Conservation (phyloP, 1,139 yeast species). For the Taphrina betulina region DNA sequence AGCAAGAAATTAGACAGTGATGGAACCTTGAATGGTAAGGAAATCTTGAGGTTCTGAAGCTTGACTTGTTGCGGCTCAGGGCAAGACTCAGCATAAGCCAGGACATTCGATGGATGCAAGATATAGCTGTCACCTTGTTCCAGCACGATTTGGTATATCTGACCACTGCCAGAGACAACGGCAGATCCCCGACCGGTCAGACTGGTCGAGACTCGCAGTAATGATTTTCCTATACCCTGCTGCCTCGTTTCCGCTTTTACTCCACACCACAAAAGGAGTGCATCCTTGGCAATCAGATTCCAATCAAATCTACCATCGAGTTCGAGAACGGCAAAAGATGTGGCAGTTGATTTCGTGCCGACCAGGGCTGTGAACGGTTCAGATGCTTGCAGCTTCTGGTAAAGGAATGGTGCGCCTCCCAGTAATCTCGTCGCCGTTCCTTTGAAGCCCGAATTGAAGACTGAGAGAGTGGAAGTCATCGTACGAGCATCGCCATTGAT, state of each 20-base stretch:
- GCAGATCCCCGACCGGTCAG: slow-evolving; percentile 47
- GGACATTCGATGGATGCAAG: slow-evolving; percentile 42
- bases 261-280: slow-evolving; percentile 44
- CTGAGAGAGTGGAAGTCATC: slow-evolving; percentile 30
- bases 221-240: slow-evolving; percentile 40
- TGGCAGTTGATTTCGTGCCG: slow-evolving; percentile 37
- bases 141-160: slow-evolving; percentile 43
- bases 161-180: slow-evolving; percentile 46
- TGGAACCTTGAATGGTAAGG: slow-evolving; percentile 22
- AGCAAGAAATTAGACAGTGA: slow-evolving; percentile 7
- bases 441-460: slow-evolving; percentile 15
- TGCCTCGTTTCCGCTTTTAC: slow-evolving; percentile 39
- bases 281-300: slow-evolving; percentile 43
- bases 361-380: slow-evolving; percentile 39
- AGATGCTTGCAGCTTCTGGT: slow-evolving; percentile 36
- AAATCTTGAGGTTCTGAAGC: slow-evolving; percentile 1
- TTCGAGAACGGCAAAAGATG: slow-evolving; percentile 43
- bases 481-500: slow-evolving; percentile 48
- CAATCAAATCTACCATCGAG: slow-evolving; percentile 48
- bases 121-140: slow-evolving; percentile 44
- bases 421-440: slow-evolving; percentile 8
- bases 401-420: slow-evolving; percentile 21
- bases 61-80: slow-evolving; percentile 11
- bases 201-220: slow-evolving; percentile 39
- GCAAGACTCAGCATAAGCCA: slow-evolving; percentile 44